Percentiles rank a stretch among this genome's conserved stretches.
Conservation (phyloP, 1,139 yeast species). For the Magnusiomyces tetraspermus region DNA sequence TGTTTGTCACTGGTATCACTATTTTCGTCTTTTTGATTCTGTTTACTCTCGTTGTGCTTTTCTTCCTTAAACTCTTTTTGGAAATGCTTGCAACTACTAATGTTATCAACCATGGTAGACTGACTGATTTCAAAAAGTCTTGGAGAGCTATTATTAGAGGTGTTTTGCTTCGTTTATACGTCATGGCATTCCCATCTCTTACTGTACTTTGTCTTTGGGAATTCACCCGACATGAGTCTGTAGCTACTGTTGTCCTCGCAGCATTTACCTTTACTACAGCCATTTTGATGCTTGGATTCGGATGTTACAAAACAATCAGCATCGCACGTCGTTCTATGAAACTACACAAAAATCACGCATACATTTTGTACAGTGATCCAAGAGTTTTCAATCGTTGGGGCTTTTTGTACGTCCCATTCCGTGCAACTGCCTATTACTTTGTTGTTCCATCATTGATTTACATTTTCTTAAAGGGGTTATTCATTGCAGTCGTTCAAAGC, state of each 20-base stretch:
- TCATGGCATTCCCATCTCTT: conserved; percentile 79
- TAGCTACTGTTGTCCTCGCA: conserved; percentile 74
- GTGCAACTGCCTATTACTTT: conserved; percentile 84
- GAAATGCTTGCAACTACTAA: conserved; percentile 60
- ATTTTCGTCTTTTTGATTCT: conserved; percentile 75
- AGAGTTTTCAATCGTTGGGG: conserved; percentile 80
- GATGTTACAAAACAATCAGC: conserved; percentile 58
- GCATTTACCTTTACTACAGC: conserved; percentile 52
- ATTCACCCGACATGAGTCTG: conserved; percentile 70
- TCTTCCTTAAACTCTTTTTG: conserved; percentile 62
- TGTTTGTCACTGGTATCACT: conserved; percentile 79
- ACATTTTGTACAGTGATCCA: conserved; percentile 76
- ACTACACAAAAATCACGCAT: conserved; percentile 85
- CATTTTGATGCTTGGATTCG: conserved; percentile 56
- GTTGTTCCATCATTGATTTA: conserved; percentile 55
- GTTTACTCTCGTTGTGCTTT: conserved; percentile 53
- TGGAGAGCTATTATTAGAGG: conserved; percentile 83
- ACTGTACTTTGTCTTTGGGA: conserved; percentile 84
- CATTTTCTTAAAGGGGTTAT: conserved; percentile 62
- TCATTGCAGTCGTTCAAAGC: conserved; percentile 77
- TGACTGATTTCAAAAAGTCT: conserved; percentile 67
- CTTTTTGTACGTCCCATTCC: conserved; percentile 80
- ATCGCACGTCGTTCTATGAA: conserved; percentile 64
- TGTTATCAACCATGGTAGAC: conserved; percentile 49
- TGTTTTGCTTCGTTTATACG: conserved; percentile 68